Evolutionary conservation across 2,329 filamentous ascomycete species (phyloP).

Genomic region (Amauroascus niger): DNA sequence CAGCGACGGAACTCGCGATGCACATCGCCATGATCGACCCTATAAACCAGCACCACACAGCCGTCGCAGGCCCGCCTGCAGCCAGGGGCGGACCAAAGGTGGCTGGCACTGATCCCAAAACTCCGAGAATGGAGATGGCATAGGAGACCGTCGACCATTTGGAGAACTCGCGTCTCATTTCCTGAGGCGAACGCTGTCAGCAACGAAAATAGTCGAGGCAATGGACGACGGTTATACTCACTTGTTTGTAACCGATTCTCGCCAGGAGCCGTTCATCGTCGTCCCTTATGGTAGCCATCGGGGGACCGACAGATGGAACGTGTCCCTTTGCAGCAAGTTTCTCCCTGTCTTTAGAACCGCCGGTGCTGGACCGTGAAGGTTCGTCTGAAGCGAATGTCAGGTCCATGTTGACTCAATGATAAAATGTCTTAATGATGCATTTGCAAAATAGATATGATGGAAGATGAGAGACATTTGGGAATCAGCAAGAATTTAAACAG

Average conservation of each 20-base stretch:
- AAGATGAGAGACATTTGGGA: not conserved
- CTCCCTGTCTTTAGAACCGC: constrained; percentile 7
- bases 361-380: not conserved
- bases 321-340: not conserved
- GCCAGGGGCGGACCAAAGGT: constrained; percentile 51
- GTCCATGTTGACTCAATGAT: constrained; percentile 10
- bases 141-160: constrained; percentile 59
- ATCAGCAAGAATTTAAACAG: not conserved
- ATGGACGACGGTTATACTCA: constrained; percentile 23
- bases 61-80: constrained; percentile 53
- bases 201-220: not conserved
- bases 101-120: constrained; percentile 56
- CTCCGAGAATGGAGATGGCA: constrained; percentile 55
- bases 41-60: constrained; percentile 57
- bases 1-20: constrained; percentile 56
- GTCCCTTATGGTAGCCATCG: constrained; percentile 41
- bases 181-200: constrained; percentile 34
- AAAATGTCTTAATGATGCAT: not conserved
- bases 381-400: constrained; percentile 14
- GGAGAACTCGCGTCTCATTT: constrained; percentile 53
- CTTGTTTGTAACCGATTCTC: constrained; percentile 55
- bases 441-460: not conserved
- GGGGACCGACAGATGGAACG: constrained; percentile 5
- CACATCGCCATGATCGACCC: constrained; percentile 56
- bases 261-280: constrained; percentile 52